A percentile compares a stretch with the other conserved stretches of the same genome.
phyloP scores from a whole-genome alignment of 257 asterid genomes.

The Salvia splendens region DNA sequence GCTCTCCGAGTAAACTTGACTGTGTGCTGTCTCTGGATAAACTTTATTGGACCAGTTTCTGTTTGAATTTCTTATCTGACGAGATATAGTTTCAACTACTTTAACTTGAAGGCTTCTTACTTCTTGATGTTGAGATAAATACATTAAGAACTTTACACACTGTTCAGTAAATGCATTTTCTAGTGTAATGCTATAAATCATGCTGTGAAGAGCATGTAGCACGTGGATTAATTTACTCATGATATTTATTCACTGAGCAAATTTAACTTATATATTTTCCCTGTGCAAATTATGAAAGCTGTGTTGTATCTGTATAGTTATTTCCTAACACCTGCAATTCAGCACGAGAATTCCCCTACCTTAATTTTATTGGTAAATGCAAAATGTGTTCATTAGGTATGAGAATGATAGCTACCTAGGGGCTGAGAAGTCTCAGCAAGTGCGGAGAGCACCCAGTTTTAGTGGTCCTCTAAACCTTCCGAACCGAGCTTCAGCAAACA shows the following conservation, averaged over 20 bases:
- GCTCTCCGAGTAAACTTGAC: not conserved
- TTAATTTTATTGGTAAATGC: slow-evolving; percentile 23
- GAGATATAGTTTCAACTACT: slow-evolving; percentile 10
- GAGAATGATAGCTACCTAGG: slow-evolving; percentile 64
- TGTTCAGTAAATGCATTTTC: not conserved
- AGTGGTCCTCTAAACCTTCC: slow-evolving; percentile 98
- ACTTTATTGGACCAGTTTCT: not conserved
- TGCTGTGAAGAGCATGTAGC: slow-evolving; percentile 1
- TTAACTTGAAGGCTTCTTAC: slow-evolving; percentile 2
- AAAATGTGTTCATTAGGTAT: slow-evolving; percentile 51
- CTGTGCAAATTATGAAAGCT: slow-evolving; percentile 10
- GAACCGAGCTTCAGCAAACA: slow-evolving; percentile 94
- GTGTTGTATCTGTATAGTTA: slow-evolving; percentile 4
- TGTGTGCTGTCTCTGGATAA: not conserved
- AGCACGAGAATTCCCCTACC: slow-evolving; percentile 22
- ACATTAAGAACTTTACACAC: slow-evolving; percentile 14
- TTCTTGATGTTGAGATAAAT: not conserved
- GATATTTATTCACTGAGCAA: slow-evolving; percentile 2
- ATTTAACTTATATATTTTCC: slow-evolving; percentile 21
- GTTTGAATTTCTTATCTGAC: slow-evolving; percentile 16
- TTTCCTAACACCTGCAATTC: slow-evolving; percentile 27
- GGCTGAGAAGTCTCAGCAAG: slow-evolving; percentile 59
- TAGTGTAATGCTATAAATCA: not conserved
- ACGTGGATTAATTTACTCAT: not conserved
- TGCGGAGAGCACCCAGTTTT: slow-evolving; percentile 81